Conservation (phyloP, 768 basidiomycete genomes). For the Macrocybe gigantea region DNA sequence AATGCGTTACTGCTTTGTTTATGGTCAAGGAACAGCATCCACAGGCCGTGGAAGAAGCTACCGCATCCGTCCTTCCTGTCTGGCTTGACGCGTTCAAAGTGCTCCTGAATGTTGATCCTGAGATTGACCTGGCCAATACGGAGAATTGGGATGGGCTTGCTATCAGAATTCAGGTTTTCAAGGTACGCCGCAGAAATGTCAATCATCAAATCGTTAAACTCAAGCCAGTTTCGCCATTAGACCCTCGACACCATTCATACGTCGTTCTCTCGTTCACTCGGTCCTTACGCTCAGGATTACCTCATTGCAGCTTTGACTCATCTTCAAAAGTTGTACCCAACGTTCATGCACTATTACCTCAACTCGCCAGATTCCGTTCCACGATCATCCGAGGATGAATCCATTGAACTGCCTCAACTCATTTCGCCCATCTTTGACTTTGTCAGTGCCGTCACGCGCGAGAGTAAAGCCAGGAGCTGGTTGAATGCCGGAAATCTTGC, state of each 20-base stretch:
- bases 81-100: conserved; percentile 92
- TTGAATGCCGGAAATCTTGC: conserved; percentile 47
- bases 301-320: conserved; percentile 54
- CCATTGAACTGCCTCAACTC: conserved; percentile 70
- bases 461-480: conserved; percentile 62
- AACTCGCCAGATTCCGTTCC: conserved; percentile 50
- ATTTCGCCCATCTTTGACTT: conserved; percentile 81
- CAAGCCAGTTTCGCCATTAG: conserved; percentile 28
- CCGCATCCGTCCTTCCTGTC: conserved; percentile 71
- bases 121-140: conserved; percentile 50
- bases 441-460: conserved; percentile 56
- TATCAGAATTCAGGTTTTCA: conserved; percentile 80
- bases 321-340: conserved; percentile 50
- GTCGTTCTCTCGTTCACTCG: conserved; percentile 74
- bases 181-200: conserved; percentile 36
- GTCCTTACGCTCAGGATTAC: conserved; percentile 56
- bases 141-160: conserved; percentile 78
- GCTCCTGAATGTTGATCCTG: conserved; percentile 60
- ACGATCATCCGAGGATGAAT: conserved; percentile 67
- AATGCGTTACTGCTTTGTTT: conserved; percentile 84
- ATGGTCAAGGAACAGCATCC: conserved; percentile 96
- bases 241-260: conserved; percentile 75
- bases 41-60: conserved; percentile 78
- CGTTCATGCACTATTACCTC: conserved; percentile 60
- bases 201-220: neutral